A percentile compares a stretch with the other conserved stretches of the same genome.
Evolutionary conservation across 495 filamentous ascomycete genomes (phyloP).

Genomic region (Haplographium delicatum): DNA sequence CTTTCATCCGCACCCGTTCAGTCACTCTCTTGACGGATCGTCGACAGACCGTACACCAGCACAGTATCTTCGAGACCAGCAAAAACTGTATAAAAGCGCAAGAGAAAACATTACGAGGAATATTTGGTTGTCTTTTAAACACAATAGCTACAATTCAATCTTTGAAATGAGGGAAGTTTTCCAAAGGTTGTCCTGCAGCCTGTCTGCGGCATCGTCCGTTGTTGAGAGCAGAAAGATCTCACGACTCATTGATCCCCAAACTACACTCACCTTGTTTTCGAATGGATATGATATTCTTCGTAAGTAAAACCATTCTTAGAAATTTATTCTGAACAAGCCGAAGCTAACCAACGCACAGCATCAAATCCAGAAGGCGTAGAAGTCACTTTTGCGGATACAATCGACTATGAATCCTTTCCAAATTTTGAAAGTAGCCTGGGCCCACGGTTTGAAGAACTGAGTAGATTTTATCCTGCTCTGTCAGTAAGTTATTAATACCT

Average conservation of each 20-base stretch:
- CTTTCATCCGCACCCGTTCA: conserved; percentile 41
- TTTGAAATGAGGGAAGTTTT: conserved; percentile 33
- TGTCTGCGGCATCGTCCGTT: conserved; percentile 37
- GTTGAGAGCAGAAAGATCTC: conserved; percentile 40
- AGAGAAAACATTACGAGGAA: conserved; percentile 33
- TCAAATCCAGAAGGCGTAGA: conserved; percentile 25
- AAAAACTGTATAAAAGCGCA: conserved; percentile 33
- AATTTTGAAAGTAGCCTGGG: conserved; percentile 34
- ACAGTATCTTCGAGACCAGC: conserved; percentile 22
- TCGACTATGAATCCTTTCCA: conserved; percentile 40
- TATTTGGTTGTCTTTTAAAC: conserved; percentile 37
- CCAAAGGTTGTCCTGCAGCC: conserved; percentile 34
- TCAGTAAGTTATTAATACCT: conserved; percentile 32
- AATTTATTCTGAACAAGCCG: background rate
- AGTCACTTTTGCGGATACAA: conserved; percentile 31
- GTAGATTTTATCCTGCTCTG: conserved; percentile 38
- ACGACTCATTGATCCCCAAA: conserved; percentile 31
- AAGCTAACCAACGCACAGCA: conserved; percentile 15
- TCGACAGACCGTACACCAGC: conserved; percentile 1
- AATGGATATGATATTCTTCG: conserved; percentile 29
- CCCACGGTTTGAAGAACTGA: conserved; percentile 33
- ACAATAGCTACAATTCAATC: conserved; percentile 42
- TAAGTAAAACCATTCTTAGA: background rate
- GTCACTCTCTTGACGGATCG: conserved; percentile 14
- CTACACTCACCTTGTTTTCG: conserved; percentile 7